phyloP scores from a whole-genome alignment of 2,329 filamentous ascomycete genomes.

The Neopestalotiopsis sp. region DNA sequence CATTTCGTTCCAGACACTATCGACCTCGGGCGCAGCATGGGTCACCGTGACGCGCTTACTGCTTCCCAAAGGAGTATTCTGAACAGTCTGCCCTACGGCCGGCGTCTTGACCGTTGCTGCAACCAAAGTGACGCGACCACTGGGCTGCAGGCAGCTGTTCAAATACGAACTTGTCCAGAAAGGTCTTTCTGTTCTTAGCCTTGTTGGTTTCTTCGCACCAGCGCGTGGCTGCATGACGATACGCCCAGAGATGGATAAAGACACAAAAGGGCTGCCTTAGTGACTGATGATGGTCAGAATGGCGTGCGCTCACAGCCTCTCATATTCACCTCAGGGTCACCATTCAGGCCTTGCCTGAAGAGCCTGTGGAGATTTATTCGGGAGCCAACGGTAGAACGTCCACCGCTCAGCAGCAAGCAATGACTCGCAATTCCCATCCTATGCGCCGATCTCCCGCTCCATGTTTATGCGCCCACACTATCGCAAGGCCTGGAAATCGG shows the following conservation, averaged over 20 bases:
- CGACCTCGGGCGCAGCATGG: background rate
- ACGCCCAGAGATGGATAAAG: background rate
- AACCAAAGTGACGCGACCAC: background rate
- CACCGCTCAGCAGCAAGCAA: constrained; percentile 2
- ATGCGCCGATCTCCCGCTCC: constrained; percentile 11
- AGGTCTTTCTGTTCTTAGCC: background rate
- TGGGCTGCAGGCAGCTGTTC: background rate
- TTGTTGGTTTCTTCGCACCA: background rate
- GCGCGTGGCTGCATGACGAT: background rate
- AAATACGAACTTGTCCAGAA: constrained; percentile 9
- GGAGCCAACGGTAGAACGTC: constrained; percentile 13
- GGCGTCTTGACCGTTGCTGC: constrained; percentile 1
- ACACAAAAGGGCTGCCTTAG: background rate
- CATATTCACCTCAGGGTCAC: background rate
- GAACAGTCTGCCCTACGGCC: background rate
- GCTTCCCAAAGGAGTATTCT: constrained; percentile 11
- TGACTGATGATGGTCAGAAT: background rate
- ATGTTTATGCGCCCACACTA: background rate
- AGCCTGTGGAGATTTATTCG: constrained; percentile 4
- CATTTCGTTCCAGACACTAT: background rate
- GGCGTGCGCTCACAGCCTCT: background rate
- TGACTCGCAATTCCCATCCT: constrained; percentile 12
- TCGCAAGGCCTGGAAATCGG: background rate
- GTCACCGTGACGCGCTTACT: constrained; percentile 1
- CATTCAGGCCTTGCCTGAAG: background rate